Evolutionary conservation across 495 filamentous ascomycete species (phyloP).

Genomic region (Hypoxylon lenormandii): DNA sequence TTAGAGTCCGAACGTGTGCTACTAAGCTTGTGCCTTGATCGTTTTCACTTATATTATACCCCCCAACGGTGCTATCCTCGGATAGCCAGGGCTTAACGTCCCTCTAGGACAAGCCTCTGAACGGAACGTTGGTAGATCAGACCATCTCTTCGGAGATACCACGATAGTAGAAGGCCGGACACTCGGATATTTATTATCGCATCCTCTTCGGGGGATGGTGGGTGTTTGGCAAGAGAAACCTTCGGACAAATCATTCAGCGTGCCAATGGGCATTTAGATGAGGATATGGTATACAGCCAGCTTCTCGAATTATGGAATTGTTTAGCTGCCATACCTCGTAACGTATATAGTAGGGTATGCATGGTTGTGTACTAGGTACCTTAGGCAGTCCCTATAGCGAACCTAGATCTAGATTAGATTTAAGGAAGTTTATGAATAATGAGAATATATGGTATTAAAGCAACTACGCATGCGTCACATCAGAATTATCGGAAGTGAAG

Average conservation of each 20-base stretch:
- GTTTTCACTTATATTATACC: slow-evolving; percentile 10
- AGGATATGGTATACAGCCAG: neutral
- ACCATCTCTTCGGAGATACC: slow-evolving; percentile 50
- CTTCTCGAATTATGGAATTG: no score
- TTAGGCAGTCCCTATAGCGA: no score
- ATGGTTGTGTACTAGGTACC: no score
- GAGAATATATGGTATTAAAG: no score
- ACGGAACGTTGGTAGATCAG: slow-evolving; percentile 72
- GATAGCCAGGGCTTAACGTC: slow-evolving; percentile 62
- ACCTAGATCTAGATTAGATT: no score
- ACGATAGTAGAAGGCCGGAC: slow-evolving; percentile 75
- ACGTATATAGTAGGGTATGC: no score
- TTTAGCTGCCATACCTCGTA: no score
- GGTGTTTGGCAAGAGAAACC: slow-evolving; percentile 78
- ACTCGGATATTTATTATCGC: slow-evolving; percentile 61
- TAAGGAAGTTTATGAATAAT: no score
- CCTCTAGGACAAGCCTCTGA: slow-evolving; percentile 64
- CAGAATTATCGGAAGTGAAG: neutral
- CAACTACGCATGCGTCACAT: no score
- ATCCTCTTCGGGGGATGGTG: slow-evolving; percentile 63
- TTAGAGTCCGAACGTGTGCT: slow-evolving; percentile 18
- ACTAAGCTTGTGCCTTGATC: slow-evolving; percentile 14
- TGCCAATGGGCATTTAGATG: neutral
- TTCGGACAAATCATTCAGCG: slow-evolving; percentile 63
- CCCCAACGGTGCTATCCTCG: slow-evolving; percentile 65